Evolutionary conservation across 768 basidiomycete genomes (phyloP), one percentile per base, ranked within the genome.

Genomic region (Brasilioporus rufonigricans): DNA sequence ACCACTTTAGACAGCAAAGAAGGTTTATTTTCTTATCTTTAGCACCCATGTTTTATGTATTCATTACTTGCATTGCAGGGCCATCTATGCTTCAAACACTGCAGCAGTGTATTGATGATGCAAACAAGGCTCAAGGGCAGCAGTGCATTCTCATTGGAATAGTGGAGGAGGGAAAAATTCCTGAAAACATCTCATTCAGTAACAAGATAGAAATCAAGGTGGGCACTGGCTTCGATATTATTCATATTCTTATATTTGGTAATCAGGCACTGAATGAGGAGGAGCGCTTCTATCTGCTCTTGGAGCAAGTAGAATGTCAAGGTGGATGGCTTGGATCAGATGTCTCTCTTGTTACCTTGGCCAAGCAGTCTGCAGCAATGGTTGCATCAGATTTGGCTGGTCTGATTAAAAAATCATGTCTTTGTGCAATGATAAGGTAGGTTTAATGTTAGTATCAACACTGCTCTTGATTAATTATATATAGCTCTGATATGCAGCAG

Each of bases 301-400:
- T 58, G 66, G 5, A 73, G 71, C 32, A 66, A 29, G 32, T 70
- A 13, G 61, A 84, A 23, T 67, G 86, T 6, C 55, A 66, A 3
- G 69, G 71, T 12, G 67, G 69, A 24, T 46, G 58, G 1, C 62
- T 94, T 32, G 81, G 86, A 0, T 80, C 89, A 0, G 97, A 99
- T 71, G 86, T 97, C 3, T 87, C 87, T 9, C 53, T 96, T n/a
- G 68, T 73, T 33, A 68, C 72, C 5, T 61, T 98, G 4, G 92
- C 97, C 5, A 81, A 82, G 3, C 91, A 96, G 65, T 96, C 95
- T 4, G 97, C 97, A 16, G 94, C 94, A 2, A 75, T 99, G 7
- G 85, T 92, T 26, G 89, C 92, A 3, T 81, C 76, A 14, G 97
- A 98, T 69, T 76, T 98, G 14, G 78, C 75, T 23, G 80, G 88